Evolutionary conservation across 805 yeast species (phyloP).

Genomic region (Teunomyces cretensis): DNA sequence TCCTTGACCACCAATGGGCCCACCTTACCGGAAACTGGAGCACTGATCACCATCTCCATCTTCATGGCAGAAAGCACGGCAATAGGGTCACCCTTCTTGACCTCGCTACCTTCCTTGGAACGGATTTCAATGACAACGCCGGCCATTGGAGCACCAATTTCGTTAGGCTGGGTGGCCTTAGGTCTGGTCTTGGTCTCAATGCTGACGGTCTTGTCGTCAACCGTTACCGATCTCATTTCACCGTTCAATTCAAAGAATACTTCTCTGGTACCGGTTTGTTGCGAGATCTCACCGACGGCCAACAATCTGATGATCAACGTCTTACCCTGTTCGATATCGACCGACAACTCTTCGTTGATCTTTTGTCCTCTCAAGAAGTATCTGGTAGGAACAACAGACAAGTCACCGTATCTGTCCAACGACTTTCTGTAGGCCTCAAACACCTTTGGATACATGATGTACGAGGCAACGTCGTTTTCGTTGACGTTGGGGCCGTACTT

Average conservation of each 20-base stretch:
- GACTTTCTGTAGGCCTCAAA: constrained; percentile 81
- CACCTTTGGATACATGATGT: constrained; percentile 97
- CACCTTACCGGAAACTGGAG: constrained; percentile 84
- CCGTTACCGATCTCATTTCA: constrained; percentile 93
- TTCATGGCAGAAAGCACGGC: constrained; percentile 97
- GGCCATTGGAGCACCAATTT: constrained; percentile 98
- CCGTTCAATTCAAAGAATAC: constrained; percentile 98
- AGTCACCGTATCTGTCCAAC: constrained; percentile 80
- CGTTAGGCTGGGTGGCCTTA: constrained; percentile 90
- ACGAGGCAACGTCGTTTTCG: constrained; percentile 91
- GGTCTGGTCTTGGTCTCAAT: constrained; percentile 84
- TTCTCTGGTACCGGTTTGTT: constrained; percentile 87
- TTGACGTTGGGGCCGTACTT: constrained; percentile 73
- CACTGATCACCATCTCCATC: constrained; percentile 98
- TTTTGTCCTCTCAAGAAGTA: constrained; percentile 85
- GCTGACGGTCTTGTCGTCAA: constrained; percentile 83
- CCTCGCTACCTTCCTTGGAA: constrained; percentile 81
- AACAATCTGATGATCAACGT: constrained; percentile 84
- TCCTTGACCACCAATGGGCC: constrained; percentile 76
- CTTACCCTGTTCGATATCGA: constrained; percentile 94
- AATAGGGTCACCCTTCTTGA: constrained; percentile 94
- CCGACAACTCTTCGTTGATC: constrained; percentile 83
- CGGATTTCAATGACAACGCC: constrained; percentile 96
- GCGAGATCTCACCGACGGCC: constrained; percentile 87
- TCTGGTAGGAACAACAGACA: constrained; percentile 91